These are phyloP conservation scores for Phanerochaete carnosa DNA, from an alignment of 768 basidiomycete species.

Conservation along the genomic window DNA sequence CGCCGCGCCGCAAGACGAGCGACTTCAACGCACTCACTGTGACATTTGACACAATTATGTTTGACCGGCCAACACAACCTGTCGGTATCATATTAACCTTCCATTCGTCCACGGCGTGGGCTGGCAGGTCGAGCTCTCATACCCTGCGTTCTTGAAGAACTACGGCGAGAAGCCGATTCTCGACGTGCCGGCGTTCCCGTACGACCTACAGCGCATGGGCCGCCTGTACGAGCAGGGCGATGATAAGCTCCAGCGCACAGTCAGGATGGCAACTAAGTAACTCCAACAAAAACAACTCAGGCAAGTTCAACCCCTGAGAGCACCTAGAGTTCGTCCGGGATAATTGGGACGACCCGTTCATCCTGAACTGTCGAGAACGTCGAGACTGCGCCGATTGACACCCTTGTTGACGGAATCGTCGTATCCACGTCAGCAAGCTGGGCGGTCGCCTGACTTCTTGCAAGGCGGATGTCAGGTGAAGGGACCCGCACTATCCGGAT, in stretches of 20 bases:
- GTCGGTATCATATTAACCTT: slow-evolving; percentile 53
- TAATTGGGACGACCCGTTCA: slow-evolving; percentile 74
- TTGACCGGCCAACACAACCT: slow-evolving; percentile 80
- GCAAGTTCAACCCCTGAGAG: slow-evolving; percentile 65
- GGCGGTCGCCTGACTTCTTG: not conserved
- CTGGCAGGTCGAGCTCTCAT: slow-evolving; percentile 62
- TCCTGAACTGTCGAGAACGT: slow-evolving; percentile 75
- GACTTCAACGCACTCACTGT: slow-evolving; percentile 74
- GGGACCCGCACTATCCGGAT: slow-evolving; percentile 74
- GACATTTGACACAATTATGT: slow-evolving; percentile 69
- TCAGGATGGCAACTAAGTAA: slow-evolving; percentile 59
- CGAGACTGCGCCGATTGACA: slow-evolving; percentile 60
- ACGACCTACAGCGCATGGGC: slow-evolving; percentile 48
- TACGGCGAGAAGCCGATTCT: slow-evolving; percentile 44
- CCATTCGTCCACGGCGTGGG: slow-evolving; percentile 69
- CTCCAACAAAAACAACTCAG: slow-evolving; percentile 59
- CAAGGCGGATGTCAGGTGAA: slow-evolving; percentile 74
- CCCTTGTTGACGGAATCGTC: slow-evolving; percentile 67
- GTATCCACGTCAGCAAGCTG: slow-evolving; percentile 42
- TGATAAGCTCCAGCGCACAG: slow-evolving; percentile 32
- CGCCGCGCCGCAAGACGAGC: slow-evolving; percentile 58
- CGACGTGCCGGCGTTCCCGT: slow-evolving; percentile 50
- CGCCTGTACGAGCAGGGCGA: slow-evolving; percentile 45
- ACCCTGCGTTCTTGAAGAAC: slow-evolving; percentile 75
- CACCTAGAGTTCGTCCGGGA: slow-evolving; percentile 64